Evolutionary conservation across 2,329 filamentous ascomycete species (phyloP).

Genomic region (Raffaelea albimanens): DNA sequence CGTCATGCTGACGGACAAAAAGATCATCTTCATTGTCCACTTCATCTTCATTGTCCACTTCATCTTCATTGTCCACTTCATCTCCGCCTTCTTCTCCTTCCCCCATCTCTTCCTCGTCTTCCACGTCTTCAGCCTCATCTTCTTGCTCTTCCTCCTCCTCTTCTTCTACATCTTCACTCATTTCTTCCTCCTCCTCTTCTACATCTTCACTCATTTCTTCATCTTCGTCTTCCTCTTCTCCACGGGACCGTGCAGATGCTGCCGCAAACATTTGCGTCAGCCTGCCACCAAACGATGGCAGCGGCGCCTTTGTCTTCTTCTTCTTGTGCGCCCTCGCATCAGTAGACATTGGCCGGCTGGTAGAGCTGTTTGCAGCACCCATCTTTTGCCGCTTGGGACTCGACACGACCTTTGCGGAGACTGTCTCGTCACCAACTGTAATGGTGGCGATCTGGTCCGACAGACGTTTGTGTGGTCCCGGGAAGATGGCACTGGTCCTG

Average conservation of each 20-base stretch:
- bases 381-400: conserved; percentile 36
- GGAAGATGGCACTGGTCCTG: not conserved
- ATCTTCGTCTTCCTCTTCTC: not conserved
- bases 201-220: not conserved
- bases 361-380: conserved; percentile 29
- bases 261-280: conserved; percentile 17
- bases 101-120: conserved; percentile 5
- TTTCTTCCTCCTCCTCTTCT: too few species aligned
- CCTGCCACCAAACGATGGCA: conserved; percentile 14
- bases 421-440: conserved; percentile 60
- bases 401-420: conserved; percentile 55
- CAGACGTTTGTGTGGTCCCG: conserved; percentile 40
- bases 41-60: conserved; percentile 6
- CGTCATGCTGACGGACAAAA: conserved; percentile 5
- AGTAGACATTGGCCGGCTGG: conserved; percentile 45
- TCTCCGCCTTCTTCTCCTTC: conserved; percentile 7
- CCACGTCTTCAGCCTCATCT: conserved; percentile 11
- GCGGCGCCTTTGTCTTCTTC: conserved; percentile 11
- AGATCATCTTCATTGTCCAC: conserved; percentile 11
- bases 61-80: conserved; percentile 1
- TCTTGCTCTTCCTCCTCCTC: conserved; percentile 10
- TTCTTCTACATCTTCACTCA: not conserved
- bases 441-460: conserved; percentile 61
- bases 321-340: conserved; percentile 27
- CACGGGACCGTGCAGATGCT: not conserved